Evolutionary conservation across 208 protist species (phyloP).

Genomic region (Leishmania aethiopica): DNA sequence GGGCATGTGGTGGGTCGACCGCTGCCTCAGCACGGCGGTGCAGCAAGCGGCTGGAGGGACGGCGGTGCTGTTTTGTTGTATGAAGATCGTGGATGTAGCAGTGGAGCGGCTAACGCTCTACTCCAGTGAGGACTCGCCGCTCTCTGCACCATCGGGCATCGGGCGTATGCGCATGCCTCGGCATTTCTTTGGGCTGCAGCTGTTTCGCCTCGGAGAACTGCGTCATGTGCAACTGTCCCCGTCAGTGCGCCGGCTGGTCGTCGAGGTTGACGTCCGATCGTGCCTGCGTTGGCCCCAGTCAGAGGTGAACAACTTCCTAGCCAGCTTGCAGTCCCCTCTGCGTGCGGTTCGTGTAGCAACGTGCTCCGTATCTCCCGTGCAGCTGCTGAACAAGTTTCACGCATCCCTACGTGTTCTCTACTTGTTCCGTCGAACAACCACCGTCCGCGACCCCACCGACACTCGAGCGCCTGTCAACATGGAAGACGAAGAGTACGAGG

Average conservation of each 20-base stretch:
- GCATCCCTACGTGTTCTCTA: conserved; percentile 30
- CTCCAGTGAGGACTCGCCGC: conserved; percentile 12
- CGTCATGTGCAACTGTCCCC: conserved; percentile 20
- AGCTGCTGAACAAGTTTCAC: conserved; percentile 20
- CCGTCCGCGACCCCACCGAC: conserved; percentile 4
- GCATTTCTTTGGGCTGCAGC: conserved; percentile 16
- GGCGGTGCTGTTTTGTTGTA: conserved; percentile 3
- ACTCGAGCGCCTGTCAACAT: neutral
- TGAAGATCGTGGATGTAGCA: conserved; percentile 11
- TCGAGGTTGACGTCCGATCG: conserved; percentile 22
- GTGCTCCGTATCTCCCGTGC: conserved; percentile 5
- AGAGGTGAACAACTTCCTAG: conserved; percentile 11
- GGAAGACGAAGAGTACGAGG: conserved; percentile 37
- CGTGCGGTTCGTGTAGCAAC: conserved; percentile 19
- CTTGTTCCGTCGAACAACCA: conserved; percentile 5
- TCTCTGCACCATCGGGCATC: neutral
- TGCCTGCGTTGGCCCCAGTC: conserved; percentile 18
- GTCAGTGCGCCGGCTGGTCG: conserved; percentile 5
- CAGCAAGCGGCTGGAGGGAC: neutral
- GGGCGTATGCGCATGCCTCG: conserved; percentile 15
- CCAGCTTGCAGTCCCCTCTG: conserved; percentile 11
- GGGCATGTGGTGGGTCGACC: conserved; percentile 36
- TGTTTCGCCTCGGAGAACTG: conserved; percentile 19
- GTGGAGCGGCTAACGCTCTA: conserved; percentile 14
- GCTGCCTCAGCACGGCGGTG: neutral